These are phyloP conservation scores for Agastache rugosa DNA, from an alignment of 257 asterid species.

Conservation along the genomic window DNA sequence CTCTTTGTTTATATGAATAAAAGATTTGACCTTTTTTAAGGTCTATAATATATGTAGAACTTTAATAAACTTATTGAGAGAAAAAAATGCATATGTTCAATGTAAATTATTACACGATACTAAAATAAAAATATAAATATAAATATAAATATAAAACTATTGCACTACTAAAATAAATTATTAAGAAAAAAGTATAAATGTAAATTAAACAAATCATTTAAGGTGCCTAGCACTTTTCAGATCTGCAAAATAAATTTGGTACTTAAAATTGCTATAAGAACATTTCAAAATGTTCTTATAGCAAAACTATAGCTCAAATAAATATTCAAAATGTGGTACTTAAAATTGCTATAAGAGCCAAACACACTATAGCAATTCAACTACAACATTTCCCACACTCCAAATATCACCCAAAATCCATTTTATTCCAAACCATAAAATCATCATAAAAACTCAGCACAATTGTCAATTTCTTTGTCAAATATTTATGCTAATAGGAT, in stretches of 20 bases:
- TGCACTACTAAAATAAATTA: too few relatives aligned
- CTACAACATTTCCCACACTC: background rate
- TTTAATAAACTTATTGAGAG: too few relatives aligned
- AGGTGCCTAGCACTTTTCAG: too few relatives aligned
- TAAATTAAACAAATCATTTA: too few relatives aligned
- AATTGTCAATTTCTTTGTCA: constrained; percentile 19
- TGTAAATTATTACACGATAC: too few relatives aligned
- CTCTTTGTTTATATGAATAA: background rate
- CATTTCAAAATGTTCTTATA: too few relatives aligned
- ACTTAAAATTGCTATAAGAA: background rate
- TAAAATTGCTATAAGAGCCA: background rate
- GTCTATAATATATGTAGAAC: too few relatives aligned
- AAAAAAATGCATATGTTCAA: too few relatives aligned
- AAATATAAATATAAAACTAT: too few relatives aligned
- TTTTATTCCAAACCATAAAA: background rate
- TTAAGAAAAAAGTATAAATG: too few relatives aligned
- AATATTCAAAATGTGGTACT: background rate
- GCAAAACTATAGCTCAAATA: background rate
- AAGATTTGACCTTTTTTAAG: background rate
- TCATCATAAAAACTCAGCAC: background rate
- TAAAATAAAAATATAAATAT: too few relatives aligned
- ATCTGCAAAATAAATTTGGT: too few relatives aligned
- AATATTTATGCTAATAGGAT: constrained; percentile 41
- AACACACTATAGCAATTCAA: background rate
- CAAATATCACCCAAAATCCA: background rate